phyloP scores from a whole-genome alignment of 2,329 filamentous ascomycete species.

The Fusarium sp. region DNA sequence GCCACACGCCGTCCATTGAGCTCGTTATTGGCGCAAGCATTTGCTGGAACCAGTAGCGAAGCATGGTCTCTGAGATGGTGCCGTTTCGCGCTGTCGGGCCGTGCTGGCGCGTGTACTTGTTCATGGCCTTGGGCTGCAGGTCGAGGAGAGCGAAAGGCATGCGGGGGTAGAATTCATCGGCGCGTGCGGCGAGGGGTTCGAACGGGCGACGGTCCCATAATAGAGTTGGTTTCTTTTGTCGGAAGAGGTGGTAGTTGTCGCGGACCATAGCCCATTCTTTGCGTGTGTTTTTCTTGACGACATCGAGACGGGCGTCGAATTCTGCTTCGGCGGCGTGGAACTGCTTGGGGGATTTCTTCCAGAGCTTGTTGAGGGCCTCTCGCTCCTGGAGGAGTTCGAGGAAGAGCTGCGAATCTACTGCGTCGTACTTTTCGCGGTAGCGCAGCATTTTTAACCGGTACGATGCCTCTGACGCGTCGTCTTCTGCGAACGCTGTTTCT shows the following conservation, averaged over 20 bases:
- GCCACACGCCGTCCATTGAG: slow-evolving; percentile 64
- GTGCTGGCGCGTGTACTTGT: slow-evolving; percentile 59
- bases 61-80: slow-evolving; percentile 63
- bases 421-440: slow-evolving; percentile 42
- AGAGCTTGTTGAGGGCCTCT: slow-evolving; percentile 35
- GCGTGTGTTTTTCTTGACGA: slow-evolving; percentile 47
- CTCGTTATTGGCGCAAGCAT: slow-evolving; percentile 56
- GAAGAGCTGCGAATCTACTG: slow-evolving; percentile 37
- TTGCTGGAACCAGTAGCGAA: slow-evolving; percentile 55
- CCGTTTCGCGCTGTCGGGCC: slow-evolving; percentile 56
- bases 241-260: slow-evolving; percentile 66
- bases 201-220: slow-evolving; percentile 76
- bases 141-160: slow-evolving; percentile 70
- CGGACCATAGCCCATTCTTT: slow-evolving; percentile 54
- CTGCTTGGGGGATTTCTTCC: slow-evolving; percentile 34
- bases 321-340: slow-evolving; percentile 46
- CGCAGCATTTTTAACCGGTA: slow-evolving; percentile 45
- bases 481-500: slow-evolving; percentile 40
- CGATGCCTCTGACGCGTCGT: neutral
- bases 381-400: slow-evolving; percentile 49
- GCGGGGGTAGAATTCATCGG: slow-evolving; percentile 74
- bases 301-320: slow-evolving; percentile 51
- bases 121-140: slow-evolving; percentile 68
- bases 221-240: slow-evolving; percentile 62
- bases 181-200: slow-evolving; percentile 71